phyloP scores from a whole-genome alignment of 1,284 basidiomycete species.

The Tylopilus sp. region DNA sequence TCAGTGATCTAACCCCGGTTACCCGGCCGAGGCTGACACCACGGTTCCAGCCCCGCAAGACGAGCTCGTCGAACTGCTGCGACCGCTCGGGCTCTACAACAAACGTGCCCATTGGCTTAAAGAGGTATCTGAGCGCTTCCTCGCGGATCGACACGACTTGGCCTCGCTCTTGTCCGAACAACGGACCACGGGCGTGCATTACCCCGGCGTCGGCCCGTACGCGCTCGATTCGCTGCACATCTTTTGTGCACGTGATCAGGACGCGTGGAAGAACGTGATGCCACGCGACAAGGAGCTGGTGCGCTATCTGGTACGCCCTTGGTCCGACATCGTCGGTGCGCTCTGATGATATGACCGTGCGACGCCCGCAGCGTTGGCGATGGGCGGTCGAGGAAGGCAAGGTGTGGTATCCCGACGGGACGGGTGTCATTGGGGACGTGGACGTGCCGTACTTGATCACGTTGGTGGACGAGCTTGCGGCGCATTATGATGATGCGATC shows the following conservation, averaged over 20 bases:
- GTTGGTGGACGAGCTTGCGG: constrained; percentile 39
- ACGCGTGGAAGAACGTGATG: constrained; percentile 57
- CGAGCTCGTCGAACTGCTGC: constrained; percentile 45
- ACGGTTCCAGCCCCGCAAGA: constrained; percentile 23
- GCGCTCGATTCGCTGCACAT: constrained; percentile 69
- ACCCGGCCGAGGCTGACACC: background rate
- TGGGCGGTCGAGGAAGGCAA: constrained; percentile 54
- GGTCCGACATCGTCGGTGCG: background rate
- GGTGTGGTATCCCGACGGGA: constrained; percentile 45
- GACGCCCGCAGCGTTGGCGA: constrained; percentile 53
- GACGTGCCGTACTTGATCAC: constrained; percentile 38
- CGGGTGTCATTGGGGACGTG: constrained; percentile 40
- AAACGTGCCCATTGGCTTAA: constrained; percentile 53
- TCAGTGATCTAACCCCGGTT: constrained; percentile 17
- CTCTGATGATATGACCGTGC: background rate
- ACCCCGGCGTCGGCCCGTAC: constrained; percentile 60
- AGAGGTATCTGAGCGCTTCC: constrained; percentile 45
- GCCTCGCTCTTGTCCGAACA: constrained; percentile 2
- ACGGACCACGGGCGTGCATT: constrained; percentile 38
- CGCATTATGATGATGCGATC: constrained; percentile 24
- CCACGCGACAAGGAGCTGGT: constrained; percentile 64
- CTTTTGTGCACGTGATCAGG: constrained; percentile 44
- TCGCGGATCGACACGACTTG: constrained; percentile 40
- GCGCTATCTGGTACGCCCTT: constrained; percentile 50
- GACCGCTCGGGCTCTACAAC: constrained; percentile 53